Evolutionary conservation across 805 yeast genomes (phyloP), one percentile per base, ranked within the genome.

Genomic region (Myxozyma kluyveri): DNA sequence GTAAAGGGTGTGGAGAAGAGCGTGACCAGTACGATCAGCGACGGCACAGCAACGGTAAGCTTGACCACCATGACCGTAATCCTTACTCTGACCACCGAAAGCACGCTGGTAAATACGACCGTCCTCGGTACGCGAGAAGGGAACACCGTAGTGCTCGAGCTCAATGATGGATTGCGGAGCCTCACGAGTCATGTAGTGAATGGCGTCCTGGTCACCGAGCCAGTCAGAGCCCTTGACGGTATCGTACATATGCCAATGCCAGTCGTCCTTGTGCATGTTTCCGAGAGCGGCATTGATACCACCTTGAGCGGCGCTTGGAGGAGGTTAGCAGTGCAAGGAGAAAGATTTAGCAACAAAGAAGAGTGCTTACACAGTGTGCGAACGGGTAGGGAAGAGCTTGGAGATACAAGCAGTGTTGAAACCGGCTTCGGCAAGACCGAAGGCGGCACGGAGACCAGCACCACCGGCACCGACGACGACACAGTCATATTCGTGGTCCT

Each of bases 161-260:
- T 91, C 99, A 66, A 90, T 88, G 66, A 91, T 91, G 41, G 97
- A 86, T 63, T 83, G 81, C 39, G 98, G 96, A 24, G 99, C 99
- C 75, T 91, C 98, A 71, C 89, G 83, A 52, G 99, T 91, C 99
- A 91, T 91, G 76, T 91, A 91, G 75, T 91, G 98, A 69, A 93
- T 91, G 50, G 98, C 96, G 69, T 91, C 99, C 76, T 91, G 99
- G 74, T 91, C 99, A 68, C 99, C 99, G 59, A 91, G 82, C 99
- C 99, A 91, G 75, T 91, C 99, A 7, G 97, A 89, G 60, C 99
- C 99, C 76, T 91, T 91, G 65, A 91, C 98, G 65, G 99, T 91
- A 70, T 91, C 99, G 74, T 93, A 91, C 97, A 91, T 90, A 73
- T 91, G 99, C 97, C 98, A 93, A 73, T 88, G 95, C 99, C 99